Evolutionary conservation across 139 green algal genomes (phyloP).

Genomic region (Yamagishiella unicocca): DNA sequence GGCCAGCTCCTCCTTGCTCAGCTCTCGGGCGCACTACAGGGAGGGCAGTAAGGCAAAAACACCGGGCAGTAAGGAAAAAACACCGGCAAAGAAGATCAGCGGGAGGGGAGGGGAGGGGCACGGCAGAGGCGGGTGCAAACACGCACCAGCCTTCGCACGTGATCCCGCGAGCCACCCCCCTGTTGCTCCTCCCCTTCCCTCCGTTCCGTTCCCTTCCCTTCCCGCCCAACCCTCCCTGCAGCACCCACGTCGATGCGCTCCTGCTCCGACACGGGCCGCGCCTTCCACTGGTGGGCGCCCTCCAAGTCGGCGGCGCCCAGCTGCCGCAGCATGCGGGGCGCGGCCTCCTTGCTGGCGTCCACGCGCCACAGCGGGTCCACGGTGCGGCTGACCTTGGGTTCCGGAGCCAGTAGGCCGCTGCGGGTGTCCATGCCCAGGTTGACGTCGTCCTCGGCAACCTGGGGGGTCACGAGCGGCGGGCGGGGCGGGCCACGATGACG

Average conservation of each 20-base stretch:
- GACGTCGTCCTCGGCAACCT: slow-evolving; percentile 60
- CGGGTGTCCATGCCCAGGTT: slow-evolving; percentile 67
- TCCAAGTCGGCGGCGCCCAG: slow-evolving; percentile 44
- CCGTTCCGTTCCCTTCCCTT: background rate
- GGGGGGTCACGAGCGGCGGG: background rate
- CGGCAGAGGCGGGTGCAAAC: no score
- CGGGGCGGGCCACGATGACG: no score
- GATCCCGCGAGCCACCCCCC: no score
- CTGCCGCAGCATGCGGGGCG: slow-evolving; percentile 49
- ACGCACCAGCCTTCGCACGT: no score
- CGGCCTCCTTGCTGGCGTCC: slow-evolving; percentile 31
- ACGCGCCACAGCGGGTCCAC: slow-evolving; percentile 64
- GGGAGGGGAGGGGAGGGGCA: background rate
- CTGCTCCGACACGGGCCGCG: slow-evolving; percentile 44
- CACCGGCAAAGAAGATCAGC: no score
- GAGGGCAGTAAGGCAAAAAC: no score
- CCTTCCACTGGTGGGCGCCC: slow-evolving; percentile 51
- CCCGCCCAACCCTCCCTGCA: background rate
- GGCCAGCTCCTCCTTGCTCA: slow-evolving; percentile 57
- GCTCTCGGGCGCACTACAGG: slow-evolving; percentile 51
- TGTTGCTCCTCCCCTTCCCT: background rate
- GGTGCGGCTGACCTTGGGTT: slow-evolving; percentile 38
- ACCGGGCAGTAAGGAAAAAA: no score
- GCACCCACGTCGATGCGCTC: slow-evolving; percentile 43
- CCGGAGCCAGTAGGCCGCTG: slow-evolving; percentile 49